phyloP scores from a whole-genome alignment of 306 rosid species.

The Cicer cuneatum region DNA sequence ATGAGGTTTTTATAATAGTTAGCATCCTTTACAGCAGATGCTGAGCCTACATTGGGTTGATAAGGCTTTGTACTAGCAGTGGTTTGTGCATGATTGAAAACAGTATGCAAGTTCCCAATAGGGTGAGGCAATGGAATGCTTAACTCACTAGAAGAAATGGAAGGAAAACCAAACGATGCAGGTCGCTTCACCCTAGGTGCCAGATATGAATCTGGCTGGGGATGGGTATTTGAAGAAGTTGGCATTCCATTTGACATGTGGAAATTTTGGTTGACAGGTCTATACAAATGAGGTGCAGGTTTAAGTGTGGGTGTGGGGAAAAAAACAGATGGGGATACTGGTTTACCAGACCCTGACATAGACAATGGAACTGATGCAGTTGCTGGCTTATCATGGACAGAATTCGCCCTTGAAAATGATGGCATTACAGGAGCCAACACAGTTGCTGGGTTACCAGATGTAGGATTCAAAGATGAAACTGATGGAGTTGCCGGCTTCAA shows the following conservation, averaged over 20 bases:
- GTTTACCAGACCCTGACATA: constrained; percentile 28
- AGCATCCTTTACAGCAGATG: constrained; percentile 55
- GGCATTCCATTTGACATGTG: constrained; percentile 42
- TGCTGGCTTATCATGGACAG: constrained; percentile 11
- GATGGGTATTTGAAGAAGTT: constrained; percentile 32
- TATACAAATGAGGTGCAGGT: constrained; percentile 40
- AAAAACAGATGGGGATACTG: constrained; percentile 28
- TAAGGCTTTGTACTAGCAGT: constrained; percentile 34
- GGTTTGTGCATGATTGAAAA: constrained; percentile 43
- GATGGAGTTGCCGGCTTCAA: constrained; percentile 16
- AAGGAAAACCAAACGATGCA: constrained; percentile 1
- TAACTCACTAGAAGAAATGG: constrained; percentile 10
- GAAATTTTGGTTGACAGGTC: constrained; percentile 30
- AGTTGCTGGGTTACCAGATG: constrained; percentile 31
- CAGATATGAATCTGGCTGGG: constrained; percentile 40
- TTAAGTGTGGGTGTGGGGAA: background rate
- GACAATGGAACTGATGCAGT: constrained; percentile 44
- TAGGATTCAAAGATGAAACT: constrained; percentile 6
- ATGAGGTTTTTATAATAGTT: constrained; percentile 71
- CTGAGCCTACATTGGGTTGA: constrained; percentile 41
- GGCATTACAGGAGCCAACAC: constrained; percentile 18
- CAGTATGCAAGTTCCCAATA: background rate
- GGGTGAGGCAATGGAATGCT: constrained; percentile 1
- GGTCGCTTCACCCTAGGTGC: constrained; percentile 9
- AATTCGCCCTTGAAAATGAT: background rate